Conservation (phyloP, 257 asterid species). For the Marsdenia floribunda region DNA sequence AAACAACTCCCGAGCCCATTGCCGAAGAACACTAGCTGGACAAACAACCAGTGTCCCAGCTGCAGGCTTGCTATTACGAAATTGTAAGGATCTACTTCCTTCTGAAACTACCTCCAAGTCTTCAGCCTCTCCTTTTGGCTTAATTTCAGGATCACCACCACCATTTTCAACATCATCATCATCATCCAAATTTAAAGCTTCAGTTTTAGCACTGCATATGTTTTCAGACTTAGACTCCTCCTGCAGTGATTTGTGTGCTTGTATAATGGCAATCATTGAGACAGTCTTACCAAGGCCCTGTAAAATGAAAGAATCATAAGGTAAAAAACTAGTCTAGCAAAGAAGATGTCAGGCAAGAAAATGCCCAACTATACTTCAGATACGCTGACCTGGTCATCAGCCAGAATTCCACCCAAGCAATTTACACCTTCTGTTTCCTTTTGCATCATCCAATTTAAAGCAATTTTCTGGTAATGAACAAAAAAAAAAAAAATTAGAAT, state of each 20-base stretch:
- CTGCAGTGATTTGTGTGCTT: conserved; percentile 55
- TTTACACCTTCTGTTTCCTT: conserved; percentile 71
- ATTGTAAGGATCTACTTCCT: conserved; percentile 41
- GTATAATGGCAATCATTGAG: conserved; percentile 90
- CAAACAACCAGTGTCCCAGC: conserved; percentile 96
- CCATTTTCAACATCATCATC: conserved; percentile 44
- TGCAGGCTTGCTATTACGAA: conserved; percentile 64
- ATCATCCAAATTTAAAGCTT: conserved; percentile 84
- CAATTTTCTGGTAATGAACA: conserved; percentile 64
- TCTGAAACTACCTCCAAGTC: conserved; percentile 49
- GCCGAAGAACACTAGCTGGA: conserved; percentile 98
- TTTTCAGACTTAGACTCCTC: conserved; percentile 42
- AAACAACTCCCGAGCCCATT: conserved; percentile 86
- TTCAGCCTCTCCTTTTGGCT: conserved; percentile 35
- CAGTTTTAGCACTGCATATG: conserved; percentile 35
- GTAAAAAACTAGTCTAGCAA: conserved; percentile 2
- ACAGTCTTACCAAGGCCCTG: conserved; percentile 99
- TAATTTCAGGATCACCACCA: conserved; percentile 37
- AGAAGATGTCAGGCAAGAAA: conserved; percentile 10
- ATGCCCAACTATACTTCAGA: conserved; percentile 7
- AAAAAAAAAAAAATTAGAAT: conserved; percentile 23
- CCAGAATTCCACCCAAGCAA: conserved; percentile 92
- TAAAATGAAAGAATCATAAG: conserved; percentile 18
- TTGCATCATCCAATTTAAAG: conserved; percentile 89
- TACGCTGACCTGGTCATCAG: conserved; percentile 91